A percentile compares a stretch with the other conserved stretches of the same genome.
These are phyloP conservation scores for Przewalskia tangutica DNA, from an alignment of 257 asterid genomes.

Conservation along the genomic window DNA sequence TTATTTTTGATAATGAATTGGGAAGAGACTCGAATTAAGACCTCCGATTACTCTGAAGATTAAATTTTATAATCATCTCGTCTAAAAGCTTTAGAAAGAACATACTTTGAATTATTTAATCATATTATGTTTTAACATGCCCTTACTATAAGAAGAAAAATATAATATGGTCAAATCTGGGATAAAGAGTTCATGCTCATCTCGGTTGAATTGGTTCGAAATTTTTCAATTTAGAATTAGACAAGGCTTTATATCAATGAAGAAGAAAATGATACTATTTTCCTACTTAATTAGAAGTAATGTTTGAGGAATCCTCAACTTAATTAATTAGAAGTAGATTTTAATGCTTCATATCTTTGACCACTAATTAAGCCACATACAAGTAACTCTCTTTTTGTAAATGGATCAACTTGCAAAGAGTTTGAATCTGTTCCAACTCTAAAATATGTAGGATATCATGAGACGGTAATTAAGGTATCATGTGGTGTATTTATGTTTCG, in stretches of 20 bases:
- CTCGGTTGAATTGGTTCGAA: not conserved
- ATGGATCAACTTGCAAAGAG: not conserved
- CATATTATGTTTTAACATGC: not conserved
- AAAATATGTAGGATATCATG: no score
- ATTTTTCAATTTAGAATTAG: conserved; percentile 1
- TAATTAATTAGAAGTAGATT: not conserved
- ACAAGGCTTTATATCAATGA: conserved; percentile 9
- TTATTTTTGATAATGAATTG: not conserved
- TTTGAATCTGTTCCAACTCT: no score
- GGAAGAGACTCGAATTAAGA: not conserved
- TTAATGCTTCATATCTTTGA: not conserved
- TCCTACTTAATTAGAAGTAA: not conserved
- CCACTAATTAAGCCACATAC: not conserved
- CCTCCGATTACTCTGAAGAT: no score
- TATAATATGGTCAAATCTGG: no score
- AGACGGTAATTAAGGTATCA: no score
- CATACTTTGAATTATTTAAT: not conserved
- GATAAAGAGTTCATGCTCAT: no score
- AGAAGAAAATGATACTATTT: conserved; percentile 5
- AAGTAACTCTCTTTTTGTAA: not conserved
- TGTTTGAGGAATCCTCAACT: not conserved
- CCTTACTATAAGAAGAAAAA: no score
- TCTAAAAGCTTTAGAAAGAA: not conserved
- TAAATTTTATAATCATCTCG: not conserved
- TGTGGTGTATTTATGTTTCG: no score